phyloP scores from a whole-genome alignment of 2,329 filamentous ascomycete genomes.

The Fusarium sp. region DNA sequence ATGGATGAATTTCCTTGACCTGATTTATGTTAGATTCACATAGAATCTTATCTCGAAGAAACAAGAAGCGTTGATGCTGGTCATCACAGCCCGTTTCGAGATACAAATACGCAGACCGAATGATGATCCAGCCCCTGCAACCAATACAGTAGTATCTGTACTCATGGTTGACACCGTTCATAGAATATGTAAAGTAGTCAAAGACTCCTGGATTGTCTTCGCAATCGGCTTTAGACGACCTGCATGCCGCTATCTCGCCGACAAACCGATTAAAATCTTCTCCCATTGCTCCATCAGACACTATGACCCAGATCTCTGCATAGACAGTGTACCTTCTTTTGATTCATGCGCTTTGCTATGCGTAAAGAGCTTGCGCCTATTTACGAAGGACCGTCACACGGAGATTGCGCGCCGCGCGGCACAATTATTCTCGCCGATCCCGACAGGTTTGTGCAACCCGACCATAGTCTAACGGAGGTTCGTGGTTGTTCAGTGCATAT shows the following conservation, averaged over 20 bases:
- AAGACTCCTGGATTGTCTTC: too few species aligned
- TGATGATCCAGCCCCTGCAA: too few species aligned
- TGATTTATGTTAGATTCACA: too few species aligned
- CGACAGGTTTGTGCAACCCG: slow-evolving; percentile 75
- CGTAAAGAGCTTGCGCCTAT: slow-evolving; percentile 71
- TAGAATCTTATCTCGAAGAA: too few species aligned
- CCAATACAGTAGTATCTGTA: too few species aligned
- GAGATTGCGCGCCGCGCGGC: slow-evolving; percentile 76
- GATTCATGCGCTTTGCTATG: slow-evolving; percentile 63
- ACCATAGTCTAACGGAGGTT: slow-evolving; percentile 64
- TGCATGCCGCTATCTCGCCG: slow-evolving; percentile 4
- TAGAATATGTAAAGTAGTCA: too few species aligned
- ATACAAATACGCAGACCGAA: too few species aligned
- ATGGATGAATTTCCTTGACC: too few species aligned
- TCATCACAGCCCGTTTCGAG: too few species aligned
- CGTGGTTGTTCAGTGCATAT: neutral
- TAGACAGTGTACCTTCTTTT: slow-evolving; percentile 83
- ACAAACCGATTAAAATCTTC: neutral
- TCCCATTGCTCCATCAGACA: slow-evolving; percentile 77
- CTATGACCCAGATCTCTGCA: slow-evolving; percentile 77
- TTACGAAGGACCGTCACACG: slow-evolving; percentile 75
- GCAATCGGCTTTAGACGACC: neutral
- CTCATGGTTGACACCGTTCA: too few species aligned
- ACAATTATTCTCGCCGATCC: slow-evolving; percentile 76
- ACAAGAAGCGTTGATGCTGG: too few species aligned